Conservation (phyloP, 2,329 filamentous ascomycete genomes). For the Leptographium wingfieldii region DNA sequence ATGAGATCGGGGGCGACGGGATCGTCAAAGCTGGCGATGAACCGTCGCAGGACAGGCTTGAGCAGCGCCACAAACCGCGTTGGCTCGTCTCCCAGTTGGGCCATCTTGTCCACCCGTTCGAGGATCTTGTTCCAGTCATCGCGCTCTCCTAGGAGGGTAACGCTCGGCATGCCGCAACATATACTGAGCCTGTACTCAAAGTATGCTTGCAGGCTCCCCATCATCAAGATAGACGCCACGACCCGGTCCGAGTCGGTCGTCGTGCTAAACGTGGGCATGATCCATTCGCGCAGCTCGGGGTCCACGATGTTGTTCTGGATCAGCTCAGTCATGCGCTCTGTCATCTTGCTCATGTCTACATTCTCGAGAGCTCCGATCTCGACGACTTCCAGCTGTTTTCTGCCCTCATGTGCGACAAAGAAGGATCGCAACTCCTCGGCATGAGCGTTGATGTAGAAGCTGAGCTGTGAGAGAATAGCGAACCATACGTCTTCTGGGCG, state of each 20-base stretch:
- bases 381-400: neutral
- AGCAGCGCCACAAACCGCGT: conserved; percentile 11
- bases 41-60: conserved; percentile 14
- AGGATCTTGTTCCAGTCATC: conserved; percentile 27
- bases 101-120: conserved; percentile 7
- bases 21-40: conserved; percentile 17
- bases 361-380: conserved; percentile 9
- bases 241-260: conserved; percentile 30
- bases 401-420: neutral
- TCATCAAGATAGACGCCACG: conserved; percentile 33
- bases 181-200: conserved; percentile 23
- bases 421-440: neutral
- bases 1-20: conserved; percentile 11
- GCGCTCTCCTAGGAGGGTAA: conserved; percentile 32
- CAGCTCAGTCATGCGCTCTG: conserved; percentile 22
- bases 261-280: conserved; percentile 39
- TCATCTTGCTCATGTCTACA: conserved; percentile 19
- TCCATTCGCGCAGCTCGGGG: conserved; percentile 28
- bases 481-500: conserved; percentile 39
- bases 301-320: conserved; percentile 30
- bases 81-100: conserved; percentile 9
- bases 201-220: conserved; percentile 37
- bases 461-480: conserved; percentile 23
- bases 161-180: conserved; percentile 35
- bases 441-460: neutral